These are phyloP conservation scores for Globisporangium orthogonon DNA, from an alignment of 352 stramenopile genomes.

Conservation along the genomic window DNA sequence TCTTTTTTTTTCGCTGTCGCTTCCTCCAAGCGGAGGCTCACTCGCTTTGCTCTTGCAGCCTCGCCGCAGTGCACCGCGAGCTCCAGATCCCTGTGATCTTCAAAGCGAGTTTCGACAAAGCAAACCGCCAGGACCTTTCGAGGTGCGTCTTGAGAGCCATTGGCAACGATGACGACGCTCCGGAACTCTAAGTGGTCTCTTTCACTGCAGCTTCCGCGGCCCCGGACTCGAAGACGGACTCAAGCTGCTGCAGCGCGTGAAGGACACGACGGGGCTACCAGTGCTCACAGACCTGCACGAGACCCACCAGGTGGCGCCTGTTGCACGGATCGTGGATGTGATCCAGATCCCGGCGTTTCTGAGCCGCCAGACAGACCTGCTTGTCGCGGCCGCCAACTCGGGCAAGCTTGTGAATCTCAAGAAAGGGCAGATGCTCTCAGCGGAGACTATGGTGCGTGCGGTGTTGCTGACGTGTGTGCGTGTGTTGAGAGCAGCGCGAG, in stretches of 20 bases:
- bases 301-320: constrained; percentile 64
- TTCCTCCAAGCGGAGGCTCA: not conserved
- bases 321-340: constrained; percentile 70
- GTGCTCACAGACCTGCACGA: constrained; percentile 86
- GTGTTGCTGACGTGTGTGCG: too few relatives aligned
- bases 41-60: constrained; percentile 20
- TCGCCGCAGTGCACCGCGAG: constrained; percentile 40
- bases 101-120: constrained; percentile 89
- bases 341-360: constrained; percentile 88
- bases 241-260: constrained; percentile 67
- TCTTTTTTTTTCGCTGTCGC: too few relatives aligned
- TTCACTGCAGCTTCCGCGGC: constrained; percentile 50
- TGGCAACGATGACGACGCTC: too few relatives aligned
- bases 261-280: constrained; percentile 57
- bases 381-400: constrained; percentile 67
- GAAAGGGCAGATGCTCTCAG: constrained; percentile 84
- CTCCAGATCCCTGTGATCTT: constrained; percentile 80
- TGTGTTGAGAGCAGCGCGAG: not conserved
- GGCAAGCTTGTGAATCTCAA: constrained; percentile 85
- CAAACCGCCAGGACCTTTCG: constrained; percentile 76
- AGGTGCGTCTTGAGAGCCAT: constrained; percentile 14
- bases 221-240: constrained; percentile 67
- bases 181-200: not conserved
- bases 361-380: constrained; percentile 84
- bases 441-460: constrained; percentile 60